Percentiles rank a stretch among this genome's conserved stretches.
Evolutionary conservation across 2,329 filamentous ascomycete species (phyloP).

Genomic region (Didymellaceae sp.): DNA sequence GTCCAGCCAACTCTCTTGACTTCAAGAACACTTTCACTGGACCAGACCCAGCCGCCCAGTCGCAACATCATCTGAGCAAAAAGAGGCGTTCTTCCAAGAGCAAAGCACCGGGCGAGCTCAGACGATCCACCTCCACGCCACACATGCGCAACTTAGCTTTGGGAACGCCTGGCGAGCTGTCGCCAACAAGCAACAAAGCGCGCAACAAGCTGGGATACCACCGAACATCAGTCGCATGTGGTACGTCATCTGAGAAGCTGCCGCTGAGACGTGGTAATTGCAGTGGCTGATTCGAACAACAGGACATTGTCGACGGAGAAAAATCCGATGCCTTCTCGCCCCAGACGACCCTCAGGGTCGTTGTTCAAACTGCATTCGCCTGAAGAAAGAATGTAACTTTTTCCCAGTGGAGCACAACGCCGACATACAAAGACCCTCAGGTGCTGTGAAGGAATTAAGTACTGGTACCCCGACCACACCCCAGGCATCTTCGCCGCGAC

Average conservation of each 20-base stretch:
- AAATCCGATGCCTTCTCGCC: constrained; percentile 87
- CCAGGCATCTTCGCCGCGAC: constrained; percentile 57
- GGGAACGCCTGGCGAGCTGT: constrained; percentile 50
- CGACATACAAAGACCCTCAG: constrained; percentile 55
- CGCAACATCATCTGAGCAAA: constrained; percentile 36
- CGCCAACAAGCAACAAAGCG: constrained; percentile 66
- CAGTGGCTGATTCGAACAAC: constrained; percentile 28
- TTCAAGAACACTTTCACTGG: constrained; percentile 28
- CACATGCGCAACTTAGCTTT: constrained; percentile 53
- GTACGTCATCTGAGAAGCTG: constrained; percentile 65
- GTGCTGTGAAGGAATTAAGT: constrained; percentile 53
- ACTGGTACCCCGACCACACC: constrained; percentile 54
- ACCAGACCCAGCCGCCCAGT: constrained; percentile 24
- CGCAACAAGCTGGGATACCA: constrained; percentile 96
- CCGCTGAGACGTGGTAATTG: not conserved
- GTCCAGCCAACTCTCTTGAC: constrained; percentile 30
- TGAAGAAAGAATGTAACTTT: constrained; percentile 95
- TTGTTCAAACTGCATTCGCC: constrained; percentile 89
- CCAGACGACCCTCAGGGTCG: constrained; percentile 74
- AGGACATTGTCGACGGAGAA: constrained; percentile 92
- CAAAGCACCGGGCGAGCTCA: constrained; percentile 49
- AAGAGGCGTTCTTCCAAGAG: constrained; percentile 49
- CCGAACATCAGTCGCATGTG: constrained; percentile 91
- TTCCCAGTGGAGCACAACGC: constrained; percentile 82
- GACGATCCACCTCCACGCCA: constrained; percentile 55